Evolutionary conservation across 495 filamentous ascomycete species (phyloP), one percentile per base, ranked within the genome.

Genomic region (Xylaria cubensis): DNA sequence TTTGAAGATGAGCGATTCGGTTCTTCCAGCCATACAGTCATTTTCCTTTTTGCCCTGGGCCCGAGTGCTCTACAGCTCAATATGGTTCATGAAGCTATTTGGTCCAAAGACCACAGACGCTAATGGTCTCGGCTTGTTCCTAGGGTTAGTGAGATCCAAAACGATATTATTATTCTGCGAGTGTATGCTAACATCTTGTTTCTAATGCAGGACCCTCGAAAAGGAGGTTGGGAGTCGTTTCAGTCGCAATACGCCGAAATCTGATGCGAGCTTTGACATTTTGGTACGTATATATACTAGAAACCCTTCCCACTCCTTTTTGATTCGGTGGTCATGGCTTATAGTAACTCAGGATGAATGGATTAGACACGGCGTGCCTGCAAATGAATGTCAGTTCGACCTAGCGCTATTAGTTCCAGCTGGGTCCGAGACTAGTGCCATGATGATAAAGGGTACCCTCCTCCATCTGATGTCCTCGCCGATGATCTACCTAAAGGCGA

Each of bases 391-490:
- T 73, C 75, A 81, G 68, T 26, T 75, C 82, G 68, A 87, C 24
- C 66, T 76, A 34, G 44, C 66, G 17, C 39, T 76, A 3, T 63
- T 82, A 19, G 76, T 86, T 32, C 82, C 90, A 10, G 89, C 90
- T 0, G 89, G 88, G 12, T 82, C 87, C 12, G 90, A 92, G 70
- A 90, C 89, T 6, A 88, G 87, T 0, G 86, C 85, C 0, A 89
- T 48, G 44, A 48, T 48, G 44, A 48, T 48, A 48, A 19, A 17
- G 44, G 44, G 44, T 5, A 78, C 89, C 59, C 80, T 91, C 61
- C 76, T 84, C 29, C 86, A 86, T 72, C 72, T 90, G 26, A 73
- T 90, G 19, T 75, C 79, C 8, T 76, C 85, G 34, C 78, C 80
- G 0, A 64, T 64, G 0, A 79, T 84, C 6, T 89, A 89, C 71